Evolutionary conservation across 2,329 filamentous ascomycete genomes (phyloP), one percentile per base, ranked within the genome.

Genomic region (Sclerotinia borealis): DNA sequence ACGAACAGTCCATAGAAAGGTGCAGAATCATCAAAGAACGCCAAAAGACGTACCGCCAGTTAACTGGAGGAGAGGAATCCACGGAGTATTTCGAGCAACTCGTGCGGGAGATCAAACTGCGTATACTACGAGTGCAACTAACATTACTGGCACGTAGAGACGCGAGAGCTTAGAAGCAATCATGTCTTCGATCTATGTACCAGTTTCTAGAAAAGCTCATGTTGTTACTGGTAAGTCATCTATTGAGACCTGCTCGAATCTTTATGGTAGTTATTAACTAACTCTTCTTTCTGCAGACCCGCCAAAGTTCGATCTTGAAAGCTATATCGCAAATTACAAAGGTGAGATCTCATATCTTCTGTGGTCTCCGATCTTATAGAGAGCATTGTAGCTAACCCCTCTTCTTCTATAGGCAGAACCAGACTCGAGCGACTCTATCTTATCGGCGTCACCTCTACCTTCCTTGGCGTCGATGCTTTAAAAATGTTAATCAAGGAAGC

Each of bases 221-320:
- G 37, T 69, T 43, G 65, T 70, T 22, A 61, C 58, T 50, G 68
- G 69, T 70, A 65, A 52, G 55, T 52, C 4, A 10, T 22, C 29
- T 19, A 50, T n/a, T 43, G 7, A 51, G 7, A 19, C 6, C 29
- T 25, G 25, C n/a, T 36, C 3, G 17, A 54, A 39, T 10, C 39
- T 22, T 6, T 49, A 11, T n/a, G 15, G 34, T 59, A 41, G 41
- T 34, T 55, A 66, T 59, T 61, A 34, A 68, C 51, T 45, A 37
- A 43, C 8, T 22, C 39, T 31, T 43, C 17, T 48, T 15, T 39
- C 50, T 19, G 25, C 51, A 73, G 71, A 72, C 36, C 68, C 84
- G 8, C 93, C 93, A 11, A 96, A 93, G 74, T 88, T 98, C 70
- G 95, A 98, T 72, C 83, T 99, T 48, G 92, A 97, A 66, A 85